Conservation (phyloP, 179 eudicot genomes). For the Actinidia polygama region DNA sequence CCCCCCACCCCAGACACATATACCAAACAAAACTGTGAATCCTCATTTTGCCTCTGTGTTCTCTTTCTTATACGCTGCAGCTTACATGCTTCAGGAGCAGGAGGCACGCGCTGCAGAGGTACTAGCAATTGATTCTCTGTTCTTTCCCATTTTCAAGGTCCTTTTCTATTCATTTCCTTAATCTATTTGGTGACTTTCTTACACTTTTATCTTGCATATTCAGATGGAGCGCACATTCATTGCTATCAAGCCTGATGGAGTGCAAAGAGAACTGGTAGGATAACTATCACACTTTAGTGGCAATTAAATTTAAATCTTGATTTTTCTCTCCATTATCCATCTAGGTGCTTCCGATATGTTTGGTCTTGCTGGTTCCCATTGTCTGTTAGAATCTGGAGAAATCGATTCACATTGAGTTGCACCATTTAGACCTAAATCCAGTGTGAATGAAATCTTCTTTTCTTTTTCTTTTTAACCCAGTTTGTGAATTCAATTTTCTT, state of each 20-base stretch:
- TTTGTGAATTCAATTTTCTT: background rate
- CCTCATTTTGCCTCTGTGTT: background rate
- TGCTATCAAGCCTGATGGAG: conserved; percentile 99
- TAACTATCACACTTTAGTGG: background rate
- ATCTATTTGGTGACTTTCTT: background rate
- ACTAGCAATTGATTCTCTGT: conserved; percentile 22
- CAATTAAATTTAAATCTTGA: background rate
- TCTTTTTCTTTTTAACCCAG: background rate
- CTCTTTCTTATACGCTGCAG: conserved; percentile 36
- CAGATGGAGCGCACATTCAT: conserved; percentile 97
- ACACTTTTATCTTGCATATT: background rate
- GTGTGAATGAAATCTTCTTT: background rate
- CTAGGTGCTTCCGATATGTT: background rate
- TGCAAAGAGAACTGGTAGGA: conserved; percentile 88
- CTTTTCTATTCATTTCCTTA: background rate
- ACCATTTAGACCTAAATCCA: background rate
- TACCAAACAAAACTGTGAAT: background rate
- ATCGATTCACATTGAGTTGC: background rate
- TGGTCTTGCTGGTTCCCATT: background rate
- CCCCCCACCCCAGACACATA: too few relatives aligned
- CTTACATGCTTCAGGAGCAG: conserved; percentile 89
- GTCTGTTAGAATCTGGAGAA: background rate
- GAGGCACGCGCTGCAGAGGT: conserved; percentile 95
- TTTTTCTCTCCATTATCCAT: background rate
- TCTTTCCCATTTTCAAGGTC: conserved; percentile 6